Evolutionary conservation across 805 yeast species (phyloP), one percentile per base, ranked within the genome.

Genomic region (Yamadazyma scolyti): DNA sequence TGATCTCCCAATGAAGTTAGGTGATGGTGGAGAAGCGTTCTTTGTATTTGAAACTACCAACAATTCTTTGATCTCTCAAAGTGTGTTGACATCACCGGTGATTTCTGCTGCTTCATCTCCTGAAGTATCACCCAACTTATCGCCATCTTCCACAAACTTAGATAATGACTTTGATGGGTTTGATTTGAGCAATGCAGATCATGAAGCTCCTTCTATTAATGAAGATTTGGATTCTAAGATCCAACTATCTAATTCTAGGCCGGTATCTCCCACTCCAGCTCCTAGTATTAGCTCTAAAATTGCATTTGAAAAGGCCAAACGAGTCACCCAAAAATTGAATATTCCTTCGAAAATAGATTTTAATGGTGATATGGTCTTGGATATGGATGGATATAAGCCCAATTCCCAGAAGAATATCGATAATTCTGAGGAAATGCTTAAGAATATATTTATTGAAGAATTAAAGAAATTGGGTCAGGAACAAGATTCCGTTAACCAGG

Each of bases 21-120:
- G 96, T 10, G 98, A 93, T 39, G 96, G 94, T 6, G 98, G 98
- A 9, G 98, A 93, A 57, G 98, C 97, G 0, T 88, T 88, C 54
- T 93, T 93, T 52, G 97, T 93, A 24, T 90, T 93, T 61, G 96
- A 88, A 49, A 83, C 96, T 1, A 72, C 71, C 23, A 74, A 71
- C 25, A 71, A 71, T 26, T 63, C 62, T 21, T 73, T 75, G 37
- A 79, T 93, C 15, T 95, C 96, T 1, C 67, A 71, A 33, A 82
- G 82, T 36, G 70, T 87, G 42, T 75, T 87, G 43, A 85, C 96
- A 0, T 85, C 95, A 0, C 97, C 97, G 0, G 93, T 88, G 17
- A 60, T 82, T 19, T 75, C 83, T 34, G 79, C 85, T 1, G 60
- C 68, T 5, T 65, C 68, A 29, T 82, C 94, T 14, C 90, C 95